Evolutionary conservation across 1,284 basidiomycete genomes (phyloP).

Genomic region (Cutaneotrichosporon cyanovorans): DNA sequence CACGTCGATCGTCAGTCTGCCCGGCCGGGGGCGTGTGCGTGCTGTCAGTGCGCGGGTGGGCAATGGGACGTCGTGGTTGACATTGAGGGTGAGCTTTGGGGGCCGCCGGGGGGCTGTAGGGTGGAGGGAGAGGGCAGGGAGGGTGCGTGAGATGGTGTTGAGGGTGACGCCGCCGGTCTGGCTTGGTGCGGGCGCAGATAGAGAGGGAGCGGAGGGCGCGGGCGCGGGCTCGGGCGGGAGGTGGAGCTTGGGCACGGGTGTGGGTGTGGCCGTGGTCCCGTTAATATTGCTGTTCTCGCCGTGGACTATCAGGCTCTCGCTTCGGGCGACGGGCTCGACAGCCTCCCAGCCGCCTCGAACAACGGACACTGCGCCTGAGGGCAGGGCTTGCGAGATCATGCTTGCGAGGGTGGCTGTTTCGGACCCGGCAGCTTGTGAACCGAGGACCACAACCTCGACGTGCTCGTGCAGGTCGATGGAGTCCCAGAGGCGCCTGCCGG

Average conservation of each 20-base stretch:
- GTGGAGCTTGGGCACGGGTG: background rate
- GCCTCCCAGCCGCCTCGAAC: slow-evolving; percentile 33
- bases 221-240: too few species aligned
- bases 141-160: slow-evolving; percentile 16
- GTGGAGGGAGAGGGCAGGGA: slow-evolving; percentile 25
- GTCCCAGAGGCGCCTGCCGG: slow-evolving; percentile 63
- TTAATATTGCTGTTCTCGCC: slow-evolving; percentile 7
- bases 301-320: slow-evolving; percentile 1
- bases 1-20: slow-evolving; percentile 10
- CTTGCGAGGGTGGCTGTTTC: slow-evolving; percentile 20
- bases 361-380: slow-evolving; percentile 19
- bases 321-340: slow-evolving; percentile 8
- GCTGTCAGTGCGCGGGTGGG: slow-evolving; percentile 1
- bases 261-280: background rate
- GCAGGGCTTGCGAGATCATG: slow-evolving; percentile 8
- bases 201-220: too few species aligned
- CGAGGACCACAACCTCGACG: slow-evolving; percentile 32
- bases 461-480: slow-evolving; percentile 44
- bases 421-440: slow-evolving; percentile 16
- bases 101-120: slow-evolving; percentile 15
- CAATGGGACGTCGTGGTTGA: slow-evolving; percentile 22
- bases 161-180: slow-evolving; percentile 4
- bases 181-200: slow-evolving; percentile 1
- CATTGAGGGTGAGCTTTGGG: slow-evolving; percentile 37
- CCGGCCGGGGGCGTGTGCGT: slow-evolving; percentile 11